Evolutionary conservation across 2,329 filamentous ascomycete genomes (phyloP), one percentile per base, ranked within the genome.

Genomic region (Venturia carpophila): DNA sequence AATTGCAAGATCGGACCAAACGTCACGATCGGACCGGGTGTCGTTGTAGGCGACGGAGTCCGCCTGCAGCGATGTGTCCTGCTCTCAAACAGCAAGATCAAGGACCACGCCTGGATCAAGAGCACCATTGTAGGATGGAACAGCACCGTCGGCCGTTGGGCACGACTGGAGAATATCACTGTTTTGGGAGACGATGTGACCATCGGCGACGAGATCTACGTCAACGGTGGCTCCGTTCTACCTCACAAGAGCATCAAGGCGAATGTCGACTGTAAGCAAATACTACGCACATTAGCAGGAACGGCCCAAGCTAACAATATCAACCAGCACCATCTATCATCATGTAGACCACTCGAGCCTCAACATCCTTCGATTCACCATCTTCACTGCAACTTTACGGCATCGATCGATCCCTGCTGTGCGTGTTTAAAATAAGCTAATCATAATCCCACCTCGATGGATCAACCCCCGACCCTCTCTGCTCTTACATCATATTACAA

Each of bases 71-170:
- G 94, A 71, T 96, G 90, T 73, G 94, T 97, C 30, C 79, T 99
- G 65, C 84, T 99, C 69, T 85, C 88, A 68, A 90, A 91, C 73
- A 91, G 89, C 79, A 96, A 95, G 82, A 88, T 97, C 79, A 97
- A 97, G 84, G 94, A 99, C 76, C 93, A 99, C 77, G 94, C 94
- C 60, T 97, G 93, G 93, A 86, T 99, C 77, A 97, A 97, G 87
- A 95, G 90, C 75, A 94, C 93, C 72, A 97, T 99, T 76, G 92
- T 97, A 64, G 93, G 93, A 73, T 99, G 93, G 93, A 96, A 97
- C 84, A 96, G 91, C 81, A 89, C 87, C 43, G 91, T 99, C 66
- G 93, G 93, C 74, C 90, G 89, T 75, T 99, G 93, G 93, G 93
- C 93, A 66, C 89, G 93, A 70, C 82, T 97, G 69, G 94, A 99